Evolutionary conservation across 2,329 filamentous ascomycete species (phyloP).

Genomic region (Colletotrichum acutatum): DNA sequence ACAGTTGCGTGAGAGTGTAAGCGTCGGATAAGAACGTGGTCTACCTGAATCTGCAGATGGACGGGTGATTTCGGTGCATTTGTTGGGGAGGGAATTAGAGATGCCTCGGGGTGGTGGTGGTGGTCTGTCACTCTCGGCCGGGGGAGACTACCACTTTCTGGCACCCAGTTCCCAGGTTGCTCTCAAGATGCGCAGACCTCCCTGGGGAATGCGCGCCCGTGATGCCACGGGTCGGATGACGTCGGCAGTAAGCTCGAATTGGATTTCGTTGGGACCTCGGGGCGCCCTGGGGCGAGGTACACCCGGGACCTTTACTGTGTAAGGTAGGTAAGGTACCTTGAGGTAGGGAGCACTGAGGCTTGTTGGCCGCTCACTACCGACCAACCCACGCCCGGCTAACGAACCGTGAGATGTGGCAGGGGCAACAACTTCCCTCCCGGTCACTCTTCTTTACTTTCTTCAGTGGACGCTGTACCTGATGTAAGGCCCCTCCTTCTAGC

Average conservation of each 20-base stretch:
- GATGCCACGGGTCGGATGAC: conserved; percentile 35
- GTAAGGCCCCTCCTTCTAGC: not conserved
- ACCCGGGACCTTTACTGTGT: not conserved
- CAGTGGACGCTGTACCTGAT: conserved; percentile 24
- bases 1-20: not conserved
- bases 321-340: too few relatives aligned
- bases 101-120: not conserved
- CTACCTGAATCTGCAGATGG: not conserved
- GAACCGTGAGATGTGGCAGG: not conserved
- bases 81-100: conserved; percentile 13
- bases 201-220: conserved; percentile 29
- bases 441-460: conserved; percentile 18
- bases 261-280: conserved; percentile 32
- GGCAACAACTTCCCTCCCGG: not conserved
- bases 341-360: not conserved
- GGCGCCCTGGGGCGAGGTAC: too few relatives aligned
- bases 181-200: conserved; percentile 8
- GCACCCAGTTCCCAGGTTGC: too few relatives aligned
- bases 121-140: not conserved
- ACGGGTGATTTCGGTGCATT: conserved; percentile 6
- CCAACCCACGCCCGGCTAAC: not conserved
- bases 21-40: not conserved
- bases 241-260: conserved; percentile 27
- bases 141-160: not conserved
- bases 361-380: not conserved